A percentile compares a stretch with the other conserved stretches of the same genome.
phyloP scores from a whole-genome alignment of 345 rosid species.

The Sonneratia alba region DNA sequence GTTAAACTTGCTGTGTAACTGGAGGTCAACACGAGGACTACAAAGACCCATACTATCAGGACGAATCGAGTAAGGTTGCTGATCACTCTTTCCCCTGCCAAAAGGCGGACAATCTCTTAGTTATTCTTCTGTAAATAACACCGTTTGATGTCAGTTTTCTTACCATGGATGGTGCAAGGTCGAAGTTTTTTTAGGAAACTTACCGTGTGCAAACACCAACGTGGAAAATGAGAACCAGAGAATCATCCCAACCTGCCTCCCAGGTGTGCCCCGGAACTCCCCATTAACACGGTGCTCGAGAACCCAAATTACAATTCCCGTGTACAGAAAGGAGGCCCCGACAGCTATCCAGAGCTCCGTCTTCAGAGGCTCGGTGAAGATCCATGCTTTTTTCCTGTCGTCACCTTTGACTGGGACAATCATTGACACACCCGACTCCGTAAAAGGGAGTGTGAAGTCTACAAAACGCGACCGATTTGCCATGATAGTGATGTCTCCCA shows the following conservation, averaged over 20 bases:
- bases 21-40: conserved; percentile 13
- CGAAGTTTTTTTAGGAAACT: neutral
- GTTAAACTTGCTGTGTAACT: conserved; percentile 24
- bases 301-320: conserved; percentile 21
- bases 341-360: conserved; percentile 29
- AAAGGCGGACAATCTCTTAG: no score
- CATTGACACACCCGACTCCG: conserved; percentile 27
- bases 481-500: conserved; percentile 23
- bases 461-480: conserved; percentile 11
- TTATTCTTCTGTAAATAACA: no score
- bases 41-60: conserved; percentile 18
- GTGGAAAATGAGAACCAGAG: conserved; percentile 30
- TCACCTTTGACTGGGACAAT: conserved; percentile 16
- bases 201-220: conserved; percentile 30
- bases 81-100: conserved; percentile 14
- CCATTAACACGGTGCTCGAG: conserved; percentile 24
- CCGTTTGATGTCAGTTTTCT: no score
- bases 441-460: conserved; percentile 35
- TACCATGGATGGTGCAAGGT: neutral
- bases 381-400: conserved; percentile 15
- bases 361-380: conserved; percentile 34
- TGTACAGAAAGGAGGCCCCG: conserved; percentile 15
- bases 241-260: conserved; percentile 16
- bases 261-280: conserved; percentile 18
- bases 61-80: conserved; percentile 15